phyloP scores from a whole-genome alignment of 2,329 filamentous ascomycete species.

The Botrytis porri region DNA sequence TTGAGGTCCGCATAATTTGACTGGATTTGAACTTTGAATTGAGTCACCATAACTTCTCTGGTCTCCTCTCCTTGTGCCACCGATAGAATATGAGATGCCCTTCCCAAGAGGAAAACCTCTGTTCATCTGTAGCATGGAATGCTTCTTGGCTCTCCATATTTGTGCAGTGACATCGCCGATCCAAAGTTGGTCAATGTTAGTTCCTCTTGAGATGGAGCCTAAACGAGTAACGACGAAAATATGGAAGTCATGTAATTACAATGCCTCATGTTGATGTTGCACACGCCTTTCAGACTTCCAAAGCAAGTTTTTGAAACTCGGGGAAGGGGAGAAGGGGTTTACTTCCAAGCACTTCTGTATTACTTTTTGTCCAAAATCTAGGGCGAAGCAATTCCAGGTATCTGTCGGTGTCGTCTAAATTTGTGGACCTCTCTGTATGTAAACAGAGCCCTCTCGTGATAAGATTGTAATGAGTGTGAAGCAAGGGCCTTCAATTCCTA shows the following conservation, averaged over 20 bases:
- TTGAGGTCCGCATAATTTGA: neutral
- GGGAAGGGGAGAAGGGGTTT: neutral
- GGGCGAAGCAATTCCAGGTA: neutral
- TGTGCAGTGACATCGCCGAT: neutral
- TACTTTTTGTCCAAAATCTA: neutral
- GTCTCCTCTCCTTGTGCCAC: neutral
- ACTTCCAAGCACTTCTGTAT: neutral
- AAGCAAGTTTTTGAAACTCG: neutral
- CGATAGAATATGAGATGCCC: neutral
- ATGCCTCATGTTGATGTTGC: neutral
- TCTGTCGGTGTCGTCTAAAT: neutral
- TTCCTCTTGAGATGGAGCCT: neutral
- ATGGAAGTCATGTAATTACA: neutral
- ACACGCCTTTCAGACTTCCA: neutral
- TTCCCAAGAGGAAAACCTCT: neutral
- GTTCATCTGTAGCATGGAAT: neutral
- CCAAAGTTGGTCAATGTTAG: neutral
- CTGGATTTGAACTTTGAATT: neutral
- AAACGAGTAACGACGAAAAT: neutral
- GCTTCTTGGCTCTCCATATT: neutral
- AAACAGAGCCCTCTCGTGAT: neutral
- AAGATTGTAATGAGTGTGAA: neutral
- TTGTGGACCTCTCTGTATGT: neutral
- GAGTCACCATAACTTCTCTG: neutral
- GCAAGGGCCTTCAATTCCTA: neutral